Evolutionary conservation across 1,139 yeast genomes (phyloP).

Genomic region (Candida tetrigidarum): DNA sequence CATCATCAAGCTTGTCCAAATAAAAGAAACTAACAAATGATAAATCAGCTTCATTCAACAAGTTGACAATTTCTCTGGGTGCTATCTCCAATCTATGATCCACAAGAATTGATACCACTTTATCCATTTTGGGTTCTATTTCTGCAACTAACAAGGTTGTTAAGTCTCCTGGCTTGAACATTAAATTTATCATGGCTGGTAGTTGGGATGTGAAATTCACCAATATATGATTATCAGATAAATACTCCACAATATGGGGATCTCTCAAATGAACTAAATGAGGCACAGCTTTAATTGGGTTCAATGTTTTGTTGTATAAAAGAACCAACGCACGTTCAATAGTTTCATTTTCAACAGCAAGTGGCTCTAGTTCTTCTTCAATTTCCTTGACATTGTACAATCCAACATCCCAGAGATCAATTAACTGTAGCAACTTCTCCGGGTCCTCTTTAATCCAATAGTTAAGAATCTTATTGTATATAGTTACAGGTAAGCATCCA

Average conservation of each 20-base stretch:
- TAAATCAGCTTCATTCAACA: slow-evolving; percentile 48
- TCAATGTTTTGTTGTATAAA: slow-evolving; percentile 59
- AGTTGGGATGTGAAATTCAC: slow-evolving; percentile 50
- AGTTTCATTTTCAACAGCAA: slow-evolving; percentile 26
- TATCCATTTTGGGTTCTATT: slow-evolving; percentile 42
- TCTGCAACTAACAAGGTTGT: slow-evolving; percentile 45
- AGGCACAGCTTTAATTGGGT: slow-evolving; percentile 64
- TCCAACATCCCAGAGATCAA: slow-evolving; percentile 62
- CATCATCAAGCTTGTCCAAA: slow-evolving; percentile 53
- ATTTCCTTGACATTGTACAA: slow-evolving; percentile 54
- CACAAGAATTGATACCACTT: slow-evolving; percentile 60
- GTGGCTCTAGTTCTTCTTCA: slow-evolving; percentile 52
- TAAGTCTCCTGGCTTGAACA: slow-evolving; percentile 34
- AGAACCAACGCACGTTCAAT: slow-evolving; percentile 58
- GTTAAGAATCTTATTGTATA: slow-evolving; percentile 58
- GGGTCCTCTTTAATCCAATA: slow-evolving; percentile 47
- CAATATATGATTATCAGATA: slow-evolving; percentile 65
- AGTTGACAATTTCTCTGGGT: slow-evolving; percentile 52
- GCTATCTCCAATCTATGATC: slow-evolving; percentile 67
- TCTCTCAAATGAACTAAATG: slow-evolving; percentile 65
- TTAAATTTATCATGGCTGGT: slow-evolving; percentile 56
- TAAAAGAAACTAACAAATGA: slow-evolving; percentile 64
- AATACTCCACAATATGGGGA: slow-evolving; percentile 55
- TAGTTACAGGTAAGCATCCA: slow-evolving; percentile 36
- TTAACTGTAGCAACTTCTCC: slow-evolving; percentile 40